Evolutionary conservation across 192 early-diverging fungal species (phyloP), one percentile per base, ranked within the genome.

Genomic region (Paraglomus occultum): DNA sequence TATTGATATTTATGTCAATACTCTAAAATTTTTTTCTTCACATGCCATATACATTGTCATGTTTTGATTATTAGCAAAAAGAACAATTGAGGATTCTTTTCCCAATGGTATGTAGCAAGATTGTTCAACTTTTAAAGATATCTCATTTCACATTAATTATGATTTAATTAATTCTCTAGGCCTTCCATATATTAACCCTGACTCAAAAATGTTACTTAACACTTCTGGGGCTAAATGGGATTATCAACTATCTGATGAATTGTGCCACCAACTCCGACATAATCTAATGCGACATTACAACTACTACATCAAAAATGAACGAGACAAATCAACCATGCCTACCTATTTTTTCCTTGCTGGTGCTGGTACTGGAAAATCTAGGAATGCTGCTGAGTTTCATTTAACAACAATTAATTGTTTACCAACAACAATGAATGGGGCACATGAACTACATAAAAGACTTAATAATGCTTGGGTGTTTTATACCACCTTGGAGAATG

Each of bases 391-490:
- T 23, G 72, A 73, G 59, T 71, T 77, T 59, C 43, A 69, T 64
- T 20, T 42, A 42, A 73, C 76, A 39, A 55, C 51, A 57, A 15
- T 64, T 12, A 44, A 39, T 44, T 77, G 76, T 64, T 59, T 74
- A 44, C 31, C 52, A 23, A 48, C 51, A n/a, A n/a, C n/a, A n/a
- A n/a, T n/a, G n/a, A n/a, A n/a, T 54, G 18, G 71, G 1, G 72
- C 70, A 55, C 52, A n/a, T 48, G 64, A 64, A 46, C 63, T 70
- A 53, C 49, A 18, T 44, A 67, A 64, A 10, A 68, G 44, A 46
- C 31, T 77, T 55, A 44, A 66, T 50, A 43, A 77, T 51, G 76
- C 67, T 55, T 77, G 71, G 75, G 75, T 73, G 50, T 77, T 77
- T 54, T 51, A 73, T 63, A 44, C 70, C 52, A 77, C 48, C 53